A percentile compares a stretch with the other conserved stretches of the same genome.
phyloP scores from a whole-genome alignment of 2,329 filamentous ascomycete genomes.

The Chaetomiaceae sp. region DNA sequence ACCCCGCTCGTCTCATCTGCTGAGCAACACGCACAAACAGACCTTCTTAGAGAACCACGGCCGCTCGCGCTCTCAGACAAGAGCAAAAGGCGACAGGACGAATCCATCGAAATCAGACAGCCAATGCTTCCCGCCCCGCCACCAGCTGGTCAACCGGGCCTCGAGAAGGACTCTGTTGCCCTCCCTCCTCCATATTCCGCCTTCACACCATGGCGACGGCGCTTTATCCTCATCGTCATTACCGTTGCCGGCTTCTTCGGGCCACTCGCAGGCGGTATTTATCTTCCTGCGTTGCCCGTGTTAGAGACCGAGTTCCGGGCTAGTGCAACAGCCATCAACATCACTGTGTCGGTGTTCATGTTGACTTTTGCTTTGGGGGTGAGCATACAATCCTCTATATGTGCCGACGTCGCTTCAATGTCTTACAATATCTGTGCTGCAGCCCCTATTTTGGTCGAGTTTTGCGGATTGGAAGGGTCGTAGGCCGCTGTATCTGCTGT shows the following conservation, averaged over 20 bases:
- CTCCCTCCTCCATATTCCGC: conserved; percentile 7
- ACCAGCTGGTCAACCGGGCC: neutral
- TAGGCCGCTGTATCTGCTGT: conserved; percentile 15
- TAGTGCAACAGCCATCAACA: conserved; percentile 17
- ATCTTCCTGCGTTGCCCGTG: conserved; percentile 16
- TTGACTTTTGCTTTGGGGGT: conserved; percentile 20
- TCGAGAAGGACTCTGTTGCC: neutral
- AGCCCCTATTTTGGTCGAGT: conserved; percentile 17
- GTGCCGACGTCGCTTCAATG: no score
- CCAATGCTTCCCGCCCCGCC: neutral
- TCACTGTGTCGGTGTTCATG: conserved; percentile 19
- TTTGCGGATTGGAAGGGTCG: conserved; percentile 19
- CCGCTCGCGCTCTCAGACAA: neutral
- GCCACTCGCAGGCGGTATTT: conserved; percentile 16
- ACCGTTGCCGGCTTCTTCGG: conserved; percentile 18
- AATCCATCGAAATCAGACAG: neutral
- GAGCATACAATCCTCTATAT: neutral
- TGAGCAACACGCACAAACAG: neutral
- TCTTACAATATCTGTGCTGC: neutral
- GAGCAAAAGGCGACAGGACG: neutral
- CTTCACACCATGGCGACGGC: conserved; percentile 12
- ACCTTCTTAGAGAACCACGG: neutral
- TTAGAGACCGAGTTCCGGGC: conserved; percentile 15
- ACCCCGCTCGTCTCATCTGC: neutral
- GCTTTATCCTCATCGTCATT: conserved; percentile 15